Evolutionary conservation across 2,329 filamentous ascomycete genomes (phyloP), one percentile per base, ranked within the genome.

Genomic region (Pezicula rhizophila): DNA sequence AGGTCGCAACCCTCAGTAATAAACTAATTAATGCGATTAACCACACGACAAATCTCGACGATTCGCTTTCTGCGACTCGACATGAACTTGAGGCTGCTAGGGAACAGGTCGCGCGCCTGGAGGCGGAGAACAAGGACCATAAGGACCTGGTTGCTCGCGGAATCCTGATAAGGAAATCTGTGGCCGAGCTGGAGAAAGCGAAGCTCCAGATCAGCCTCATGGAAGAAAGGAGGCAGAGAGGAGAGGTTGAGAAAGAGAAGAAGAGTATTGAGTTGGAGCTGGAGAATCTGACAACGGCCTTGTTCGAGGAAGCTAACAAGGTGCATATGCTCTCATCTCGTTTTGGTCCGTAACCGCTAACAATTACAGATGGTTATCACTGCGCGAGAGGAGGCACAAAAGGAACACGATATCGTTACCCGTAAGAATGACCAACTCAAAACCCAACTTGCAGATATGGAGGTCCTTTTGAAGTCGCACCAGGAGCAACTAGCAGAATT

Each of bases 21-120:
- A 99, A 99, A 68, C 82, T 99, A 54, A 92, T 99, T 60, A 92
- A 93, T 63, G 92, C 93, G 40, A 96, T 99, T 69, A 99, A 99
- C 65, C 87, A 95, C 67, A 91, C 96, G 68, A 96, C 91, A 7
- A 84, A 80, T 18, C 78, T 99, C 40, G 93, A 97, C 67, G 93
- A 99, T 67, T 87, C 82, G 10, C 75, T 99, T 15, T 85, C 89
- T 44, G 83, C 82, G 45, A 87, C 90, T 14, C 82, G 90, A 34
- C 85, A 91, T 64, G 90, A 97, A 63, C 73, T 97, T 42, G 89
- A 95, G 47, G 67, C 78, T 31, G 81, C 89, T 8, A 79, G 77
- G 51, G 79, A 84, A 42, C 79, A 78, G 58, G 79, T 95, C 46
- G 75, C 73, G 47, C 74, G 82, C 45, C 70, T 96, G 15, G 89